Evolutionary conservation across 495 filamentous ascomycete genomes (phyloP), one percentile per base, ranked within the genome.

Genomic region (Lasiosphaeria ovina): DNA sequence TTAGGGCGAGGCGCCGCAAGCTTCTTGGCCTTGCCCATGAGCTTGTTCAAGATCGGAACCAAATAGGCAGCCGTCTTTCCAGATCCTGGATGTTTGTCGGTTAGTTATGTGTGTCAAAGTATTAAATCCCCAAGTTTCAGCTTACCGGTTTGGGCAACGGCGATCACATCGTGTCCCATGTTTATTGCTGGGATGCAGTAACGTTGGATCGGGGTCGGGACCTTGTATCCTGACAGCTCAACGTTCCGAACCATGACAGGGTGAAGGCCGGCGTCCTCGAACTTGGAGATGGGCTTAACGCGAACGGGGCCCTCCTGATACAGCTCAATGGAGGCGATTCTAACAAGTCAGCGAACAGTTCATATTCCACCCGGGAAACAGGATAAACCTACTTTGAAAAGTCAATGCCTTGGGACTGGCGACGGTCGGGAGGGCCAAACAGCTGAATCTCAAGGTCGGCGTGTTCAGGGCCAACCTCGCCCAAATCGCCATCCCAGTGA

Each of bases 41-140:
- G 73, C 73, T 90, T 85, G 40, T 92, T 96, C 45, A 97, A 64
- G 49, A 94, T 90, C 0, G 94, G 94, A 58, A 97, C 87, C 3
- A 98, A 72, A 67, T 92, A 98, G 0, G 94, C 92, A 0, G 87
- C 94, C 2, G 94, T 98, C 77, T 98, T 98, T 57, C 94, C 94
- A 44, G 93, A 97, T 31, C 94, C 93, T 98, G 57, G 32, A 35
- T 24, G 32, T 51, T n/a, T 9, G n/a, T 31, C 2, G 17, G 14
- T 35, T 4, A 51, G 12, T 47, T 11, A 48, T 54, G 57, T 59
- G 35, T 38, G 33, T 11, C 50, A 50, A 35, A 47, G 17, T 35
- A 24, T 35, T n/a, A 35, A 8, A 17, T 38, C 17, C 3, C 32
- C 54, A 32, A 12, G 31, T 14, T 42, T 50, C 4, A 6, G 77